Evolutionary conservation across 2,329 filamentous ascomycete genomes (phyloP).

Genomic region (Fusarium floridanum): DNA sequence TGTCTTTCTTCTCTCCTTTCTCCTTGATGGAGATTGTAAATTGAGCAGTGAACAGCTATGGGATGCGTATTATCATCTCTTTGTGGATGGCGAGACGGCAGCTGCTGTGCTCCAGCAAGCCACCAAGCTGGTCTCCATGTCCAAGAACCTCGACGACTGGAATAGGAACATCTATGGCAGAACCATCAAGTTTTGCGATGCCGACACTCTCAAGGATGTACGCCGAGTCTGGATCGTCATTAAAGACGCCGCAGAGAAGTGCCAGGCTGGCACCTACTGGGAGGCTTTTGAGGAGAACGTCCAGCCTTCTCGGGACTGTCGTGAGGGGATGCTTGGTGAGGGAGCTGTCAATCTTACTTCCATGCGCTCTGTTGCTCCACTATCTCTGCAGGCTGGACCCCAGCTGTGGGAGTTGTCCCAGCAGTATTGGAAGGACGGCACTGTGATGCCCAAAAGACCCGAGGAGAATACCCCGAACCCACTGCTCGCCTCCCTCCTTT

Average conservation of each 20-base stretch:
- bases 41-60: conserved; percentile 55
- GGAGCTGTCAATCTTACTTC: conserved; percentile 45
- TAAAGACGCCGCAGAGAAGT: conserved; percentile 31
- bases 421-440: conserved; percentile 54
- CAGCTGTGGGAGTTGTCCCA: conserved; percentile 41
- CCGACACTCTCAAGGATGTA: conserved; percentile 58
- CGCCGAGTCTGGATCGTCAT: conserved; percentile 54
- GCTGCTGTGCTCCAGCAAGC: conserved; percentile 57
- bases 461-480: conserved; percentile 57
- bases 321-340: conserved; percentile 26
- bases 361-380: conserved; percentile 56
- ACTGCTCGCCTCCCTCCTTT: conserved; percentile 55
- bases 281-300: conserved; percentile 35
- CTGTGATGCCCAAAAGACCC: conserved; percentile 39
- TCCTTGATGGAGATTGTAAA: conserved; percentile 57
- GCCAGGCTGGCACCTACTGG: conserved; percentile 14
- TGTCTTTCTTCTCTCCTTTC: conserved; percentile 63
- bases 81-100: conserved; percentile 55
- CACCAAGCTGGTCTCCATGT: conserved; percentile 56
- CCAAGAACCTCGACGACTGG: conserved; percentile 59
- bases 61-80: conserved; percentile 69
- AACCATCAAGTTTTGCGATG: conserved; percentile 62
- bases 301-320: conserved; percentile 30
- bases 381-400: conserved; percentile 44
- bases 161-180: conserved; percentile 58